phyloP scores from a whole-genome alignment of 495 filamentous ascomycete species.

The Choiromyces venosus region DNA sequence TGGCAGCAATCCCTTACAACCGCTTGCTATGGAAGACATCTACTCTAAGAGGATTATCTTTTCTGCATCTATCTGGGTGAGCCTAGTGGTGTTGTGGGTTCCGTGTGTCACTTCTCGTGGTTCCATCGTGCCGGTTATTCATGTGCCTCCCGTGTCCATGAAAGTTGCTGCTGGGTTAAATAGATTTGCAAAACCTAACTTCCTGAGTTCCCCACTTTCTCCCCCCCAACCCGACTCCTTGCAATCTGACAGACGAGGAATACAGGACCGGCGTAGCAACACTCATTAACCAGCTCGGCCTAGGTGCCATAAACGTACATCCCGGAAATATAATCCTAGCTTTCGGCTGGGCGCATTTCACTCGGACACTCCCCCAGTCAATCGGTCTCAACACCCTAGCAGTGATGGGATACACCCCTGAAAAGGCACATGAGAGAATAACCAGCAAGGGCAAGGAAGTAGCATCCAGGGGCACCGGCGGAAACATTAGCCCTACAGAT shows the following conservation, averaged over 20 bases:
- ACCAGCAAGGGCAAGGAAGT: constrained; percentile 13
- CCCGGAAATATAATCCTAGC: constrained; percentile 15
- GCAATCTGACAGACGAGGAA: background rate
- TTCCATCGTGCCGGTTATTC: constrained; percentile 27
- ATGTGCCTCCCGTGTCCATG: constrained; percentile 23
- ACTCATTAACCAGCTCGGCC: constrained; percentile 29
- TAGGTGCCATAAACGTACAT: constrained; percentile 25
- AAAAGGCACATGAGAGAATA: constrained; percentile 20
- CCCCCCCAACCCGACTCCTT: background rate
- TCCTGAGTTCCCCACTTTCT: constrained; percentile 4
- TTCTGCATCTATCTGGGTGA: constrained; percentile 24
- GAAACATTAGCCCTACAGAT: background rate
- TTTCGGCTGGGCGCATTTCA: constrained; percentile 33
- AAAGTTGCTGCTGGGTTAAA: constrained; percentile 25
- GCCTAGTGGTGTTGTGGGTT: constrained; percentile 6
- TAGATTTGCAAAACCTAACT: constrained; percentile 31
- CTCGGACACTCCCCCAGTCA: constrained; percentile 5
- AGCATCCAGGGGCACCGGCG: constrained; percentile 7
- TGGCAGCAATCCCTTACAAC: constrained; percentile 26
- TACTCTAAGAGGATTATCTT: constrained; percentile 30
- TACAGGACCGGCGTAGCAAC: constrained; percentile 21
- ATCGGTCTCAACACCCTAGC: constrained; percentile 20
- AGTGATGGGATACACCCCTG: constrained; percentile 22
- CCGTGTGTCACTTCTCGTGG: constrained; percentile 19
- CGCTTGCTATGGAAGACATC: constrained; percentile 31